These are phyloP conservation scores for Saccharomycopsis selenospora DNA, from an alignment of 805 yeast species.

Conservation along the genomic window DNA sequence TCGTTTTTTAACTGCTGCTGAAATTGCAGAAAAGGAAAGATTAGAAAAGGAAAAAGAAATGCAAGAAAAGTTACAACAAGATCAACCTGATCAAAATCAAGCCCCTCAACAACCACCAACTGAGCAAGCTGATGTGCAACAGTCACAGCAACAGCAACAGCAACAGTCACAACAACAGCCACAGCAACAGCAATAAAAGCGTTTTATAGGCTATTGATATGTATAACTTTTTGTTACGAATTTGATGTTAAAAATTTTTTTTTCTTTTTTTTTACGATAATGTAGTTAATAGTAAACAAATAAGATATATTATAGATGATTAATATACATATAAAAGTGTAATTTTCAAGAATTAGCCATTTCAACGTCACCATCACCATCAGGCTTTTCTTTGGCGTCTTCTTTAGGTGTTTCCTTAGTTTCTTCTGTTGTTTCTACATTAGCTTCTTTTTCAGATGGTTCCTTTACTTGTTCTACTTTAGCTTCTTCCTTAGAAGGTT, in stretches of 20 bases:
- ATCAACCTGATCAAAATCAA: neutral
- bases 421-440: constrained; percentile 30
- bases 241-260: too few species aligned
- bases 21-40: constrained; percentile 51
- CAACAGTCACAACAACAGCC: neutral
- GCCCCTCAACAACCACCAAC: neutral
- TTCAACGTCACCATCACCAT: constrained; percentile 10
- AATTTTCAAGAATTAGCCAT: too few species aligned
- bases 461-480: neutral
- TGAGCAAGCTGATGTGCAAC: neutral
- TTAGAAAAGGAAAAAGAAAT: constrained; percentile 27
- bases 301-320: too few species aligned
- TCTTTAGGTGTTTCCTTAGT: constrained; percentile 5
- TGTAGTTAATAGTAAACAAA: too few species aligned
- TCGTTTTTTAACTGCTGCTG: constrained; percentile 89
- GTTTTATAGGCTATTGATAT: too few species aligned
- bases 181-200: neutral
- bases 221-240: too few species aligned
- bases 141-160: neutral
- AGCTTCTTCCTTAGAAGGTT: neutral
- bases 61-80: neutral
- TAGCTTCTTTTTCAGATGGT: constrained; percentile 22
- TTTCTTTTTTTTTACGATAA: too few species aligned
- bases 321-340: too few species aligned
- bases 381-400: neutral